Evolutionary conservation across 768 basidiomycete genomes (phyloP).

Genomic region (Fomitopsis serialis): DNA sequence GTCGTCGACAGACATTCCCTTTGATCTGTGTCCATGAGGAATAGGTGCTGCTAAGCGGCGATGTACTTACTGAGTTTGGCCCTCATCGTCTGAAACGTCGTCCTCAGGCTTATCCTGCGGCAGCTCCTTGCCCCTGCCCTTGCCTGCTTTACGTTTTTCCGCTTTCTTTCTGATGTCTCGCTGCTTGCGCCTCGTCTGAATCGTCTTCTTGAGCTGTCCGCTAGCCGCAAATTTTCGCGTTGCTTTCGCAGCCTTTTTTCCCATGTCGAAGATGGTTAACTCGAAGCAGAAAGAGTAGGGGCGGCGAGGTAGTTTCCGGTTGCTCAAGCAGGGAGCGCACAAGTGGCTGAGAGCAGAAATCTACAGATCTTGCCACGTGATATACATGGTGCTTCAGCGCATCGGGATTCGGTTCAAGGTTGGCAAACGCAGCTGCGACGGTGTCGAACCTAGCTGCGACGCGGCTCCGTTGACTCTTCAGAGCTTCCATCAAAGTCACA

Average conservation of each 20-base stretch:
- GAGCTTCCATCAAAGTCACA: no score
- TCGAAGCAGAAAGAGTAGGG: neutral
- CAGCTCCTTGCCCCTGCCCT: conserved; percentile 19
- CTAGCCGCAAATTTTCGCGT: conserved; percentile 85
- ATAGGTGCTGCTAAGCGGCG: neutral
- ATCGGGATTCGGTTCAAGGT: no score
- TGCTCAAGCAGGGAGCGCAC: neutral
- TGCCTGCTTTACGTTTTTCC: conserved; percentile 44
- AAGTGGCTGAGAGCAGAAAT: no score
- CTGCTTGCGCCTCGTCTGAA: conserved; percentile 77
- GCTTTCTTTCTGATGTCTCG: conserved; percentile 71
- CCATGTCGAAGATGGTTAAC: conserved; percentile 29
- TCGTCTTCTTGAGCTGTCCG: conserved; percentile 83
- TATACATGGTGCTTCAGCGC: no score
- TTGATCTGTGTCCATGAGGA: conserved; percentile 26
- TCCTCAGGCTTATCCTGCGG: conserved; percentile 21
- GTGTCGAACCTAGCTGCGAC: no score
- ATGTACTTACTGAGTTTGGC: conserved; percentile 13
- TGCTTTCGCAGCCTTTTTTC: conserved; percentile 66
- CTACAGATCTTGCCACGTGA: no score
- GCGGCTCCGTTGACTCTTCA: no score
- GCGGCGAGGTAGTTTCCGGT: neutral
- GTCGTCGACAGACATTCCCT: conserved; percentile 71
- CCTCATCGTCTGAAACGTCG: conserved; percentile 17
- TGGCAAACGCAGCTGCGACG: no score